Evolutionary conservation across 768 basidiomycete species (phyloP).

Genomic region (Mrakia blollopis): DNA sequence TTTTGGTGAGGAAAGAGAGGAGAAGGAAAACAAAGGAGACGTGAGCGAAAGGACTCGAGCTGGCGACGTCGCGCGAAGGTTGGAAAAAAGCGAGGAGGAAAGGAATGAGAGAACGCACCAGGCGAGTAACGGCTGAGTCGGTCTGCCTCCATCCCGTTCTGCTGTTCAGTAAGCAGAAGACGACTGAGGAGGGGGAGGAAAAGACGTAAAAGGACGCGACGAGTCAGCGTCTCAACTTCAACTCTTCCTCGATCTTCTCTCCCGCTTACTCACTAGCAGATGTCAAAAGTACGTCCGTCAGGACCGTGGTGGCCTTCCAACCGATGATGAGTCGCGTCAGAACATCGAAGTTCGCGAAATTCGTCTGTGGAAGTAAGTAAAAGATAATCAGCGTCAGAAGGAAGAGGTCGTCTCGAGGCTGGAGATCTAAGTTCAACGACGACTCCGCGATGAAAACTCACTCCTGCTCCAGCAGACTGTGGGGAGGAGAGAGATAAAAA

Average conservation of each 20-base stretch:
- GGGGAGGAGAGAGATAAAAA: neutral
- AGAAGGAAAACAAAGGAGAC: too few relatives aligned
- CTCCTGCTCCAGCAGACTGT: neutral
- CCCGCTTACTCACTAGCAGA: neutral
- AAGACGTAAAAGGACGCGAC: neutral
- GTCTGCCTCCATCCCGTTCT: neutral
- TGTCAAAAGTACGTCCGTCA: neutral
- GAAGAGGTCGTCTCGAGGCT: too few relatives aligned
- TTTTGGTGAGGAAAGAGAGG: too few relatives aligned
- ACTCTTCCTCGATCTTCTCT: too few relatives aligned
- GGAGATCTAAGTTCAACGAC: too few relatives aligned
- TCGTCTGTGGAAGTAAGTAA: neutral
- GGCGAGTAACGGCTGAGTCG: constrained; percentile 1
- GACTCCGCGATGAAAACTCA: too few relatives aligned
- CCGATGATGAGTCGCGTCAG: neutral
- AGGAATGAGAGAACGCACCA: neutral
- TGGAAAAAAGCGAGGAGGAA: too few relatives aligned
- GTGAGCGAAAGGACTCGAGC: too few relatives aligned
- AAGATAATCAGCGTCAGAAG: too few relatives aligned
- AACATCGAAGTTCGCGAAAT: neutral
- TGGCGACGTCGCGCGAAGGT: too few relatives aligned
- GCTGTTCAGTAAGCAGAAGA: neutral
- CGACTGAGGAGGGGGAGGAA: neutral
- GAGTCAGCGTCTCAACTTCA: neutral
- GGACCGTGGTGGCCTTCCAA: neutral